A percentile compares a stretch with the other conserved stretches of the same genome.
These are phyloP conservation scores for Amanita pallidorosea DNA, from an alignment of 768 basidiomycete species.

Conservation along the genomic window DNA sequence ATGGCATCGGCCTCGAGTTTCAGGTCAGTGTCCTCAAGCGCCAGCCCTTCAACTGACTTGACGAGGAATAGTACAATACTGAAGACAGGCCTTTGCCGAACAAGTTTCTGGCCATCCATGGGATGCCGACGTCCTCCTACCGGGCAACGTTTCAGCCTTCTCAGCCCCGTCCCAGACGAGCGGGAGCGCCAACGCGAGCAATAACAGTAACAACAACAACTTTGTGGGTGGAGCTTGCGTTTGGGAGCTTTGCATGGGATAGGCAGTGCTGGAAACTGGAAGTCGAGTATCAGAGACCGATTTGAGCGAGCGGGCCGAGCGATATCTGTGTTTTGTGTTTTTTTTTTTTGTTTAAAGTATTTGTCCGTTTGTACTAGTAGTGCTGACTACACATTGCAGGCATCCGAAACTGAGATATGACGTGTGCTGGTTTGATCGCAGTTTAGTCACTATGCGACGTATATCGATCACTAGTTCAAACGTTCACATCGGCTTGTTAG, in stretches of 20 bases:
- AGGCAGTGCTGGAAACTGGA: conserved; percentile 15
- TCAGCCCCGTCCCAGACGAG: too few relatives aligned
- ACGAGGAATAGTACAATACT: conserved; percentile 77
- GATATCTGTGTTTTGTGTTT: too few relatives aligned
- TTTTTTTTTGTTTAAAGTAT: too few relatives aligned
- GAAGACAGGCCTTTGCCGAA: conserved; percentile 75
- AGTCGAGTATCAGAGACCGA: conserved; percentile 9
- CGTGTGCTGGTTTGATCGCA: too few relatives aligned
- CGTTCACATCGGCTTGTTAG: too few relatives aligned
- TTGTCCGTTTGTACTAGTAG: too few relatives aligned
- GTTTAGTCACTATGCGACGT: too few relatives aligned
- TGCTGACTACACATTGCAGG: too few relatives aligned
- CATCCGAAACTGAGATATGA: too few relatives aligned
- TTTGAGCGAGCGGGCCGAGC: not conserved
- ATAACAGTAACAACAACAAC: conserved; percentile 5
- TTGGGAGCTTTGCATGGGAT: conserved; percentile 21
- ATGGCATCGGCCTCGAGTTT: conserved; percentile 82
- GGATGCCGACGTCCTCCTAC: conserved; percentile 55
- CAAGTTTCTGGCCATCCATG: conserved; percentile 75
- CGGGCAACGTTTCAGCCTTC: conserved; percentile 49
- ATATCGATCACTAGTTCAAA: too few relatives aligned
- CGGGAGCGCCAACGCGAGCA: conserved; percentile 7
- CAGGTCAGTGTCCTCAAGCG: conserved; percentile 52
- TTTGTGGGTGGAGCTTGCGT: conserved; percentile 14
- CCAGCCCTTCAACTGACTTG: too few relatives aligned